Conservation (phyloP, 306 rosid species). For the Leucaena leucocephala region DNA sequence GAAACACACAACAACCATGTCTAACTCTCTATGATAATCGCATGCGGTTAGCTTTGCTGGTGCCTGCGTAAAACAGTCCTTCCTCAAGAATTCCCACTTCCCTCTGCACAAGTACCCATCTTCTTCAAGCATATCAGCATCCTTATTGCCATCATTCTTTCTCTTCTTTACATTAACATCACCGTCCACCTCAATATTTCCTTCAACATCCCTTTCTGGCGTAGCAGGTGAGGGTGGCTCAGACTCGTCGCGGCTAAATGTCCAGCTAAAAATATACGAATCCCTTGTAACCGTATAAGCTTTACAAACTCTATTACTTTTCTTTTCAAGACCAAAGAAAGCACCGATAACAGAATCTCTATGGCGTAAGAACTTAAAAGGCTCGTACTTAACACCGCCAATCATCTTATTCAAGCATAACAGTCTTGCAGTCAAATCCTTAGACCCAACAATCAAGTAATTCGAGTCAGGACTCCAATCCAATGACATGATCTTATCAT, state of each 20-base stretch:
- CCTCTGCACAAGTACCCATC: conserved; percentile 58
- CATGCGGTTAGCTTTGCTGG: conserved; percentile 66
- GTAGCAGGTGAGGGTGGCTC: conserved; percentile 66
- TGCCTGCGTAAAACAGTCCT: conserved; percentile 68
- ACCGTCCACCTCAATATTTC: conserved; percentile 45
- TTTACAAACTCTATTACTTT: conserved; percentile 52
- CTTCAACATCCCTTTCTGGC: conserved; percentile 64
- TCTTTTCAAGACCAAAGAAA: conserved; percentile 72
- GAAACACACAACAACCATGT: conserved; percentile 83
- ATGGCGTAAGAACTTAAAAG: conserved; percentile 77
- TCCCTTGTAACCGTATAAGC: conserved; percentile 78
- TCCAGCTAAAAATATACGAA: conserved; percentile 74
- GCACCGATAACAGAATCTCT: conserved; percentile 81
- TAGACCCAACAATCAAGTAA: conserved; percentile 74
- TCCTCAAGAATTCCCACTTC: conserved; percentile 84
- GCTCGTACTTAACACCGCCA: conserved; percentile 46
- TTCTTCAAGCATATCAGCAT: conserved; percentile 44
- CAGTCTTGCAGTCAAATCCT: conserved; percentile 80
- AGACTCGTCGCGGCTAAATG: conserved; percentile 35
- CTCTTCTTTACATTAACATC: conserved; percentile 59
- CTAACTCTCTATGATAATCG: conserved; percentile 81
- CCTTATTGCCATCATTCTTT: conserved; percentile 42
- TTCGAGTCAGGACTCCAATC: conserved; percentile 85
- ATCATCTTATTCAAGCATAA: conserved; percentile 52
- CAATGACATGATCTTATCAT: conserved; percentile 58